A percentile compares a stretch with the other conserved stretches of the same genome.
Conservation (phyloP, 441 rosid genomes). For the Dalechampia spathulata region DNA sequence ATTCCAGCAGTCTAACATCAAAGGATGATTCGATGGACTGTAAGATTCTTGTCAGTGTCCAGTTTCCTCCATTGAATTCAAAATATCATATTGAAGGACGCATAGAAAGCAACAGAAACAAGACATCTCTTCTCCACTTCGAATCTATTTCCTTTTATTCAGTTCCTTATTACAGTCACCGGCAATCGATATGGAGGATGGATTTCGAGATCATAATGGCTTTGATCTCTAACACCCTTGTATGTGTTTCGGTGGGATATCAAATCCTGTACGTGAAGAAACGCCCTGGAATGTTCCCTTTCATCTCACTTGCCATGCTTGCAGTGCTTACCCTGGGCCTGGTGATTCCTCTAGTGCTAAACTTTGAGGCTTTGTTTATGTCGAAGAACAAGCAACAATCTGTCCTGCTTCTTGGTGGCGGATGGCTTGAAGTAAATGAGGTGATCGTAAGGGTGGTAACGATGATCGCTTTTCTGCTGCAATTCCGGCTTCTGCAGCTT, state of each 20-base stretch:
- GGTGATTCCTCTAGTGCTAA: conserved; percentile 71
- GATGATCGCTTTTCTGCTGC: conserved; percentile 72
- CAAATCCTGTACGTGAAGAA: conserved; percentile 68
- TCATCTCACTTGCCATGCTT: conserved; percentile 62
- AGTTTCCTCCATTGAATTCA: conserved; percentile 49
- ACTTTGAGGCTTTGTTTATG: conserved; percentile 64
- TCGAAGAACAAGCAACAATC: conserved; percentile 29
- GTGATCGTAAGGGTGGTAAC: conserved; percentile 64
- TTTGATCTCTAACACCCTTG: conserved; percentile 55
- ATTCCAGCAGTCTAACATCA: neutral
- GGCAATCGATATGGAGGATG: conserved; percentile 70
- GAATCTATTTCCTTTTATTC: conserved; percentile 43
- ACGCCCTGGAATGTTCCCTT: conserved; percentile 49
- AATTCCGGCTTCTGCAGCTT: conserved; percentile 67
- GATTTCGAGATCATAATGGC: conserved; percentile 72
- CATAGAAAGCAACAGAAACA: conserved; percentile 46
- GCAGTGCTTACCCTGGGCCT: conserved; percentile 48
- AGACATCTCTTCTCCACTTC: conserved; percentile 48
- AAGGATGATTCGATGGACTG: conserved; percentile 39
- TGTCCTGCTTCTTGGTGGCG: conserved; percentile 36
- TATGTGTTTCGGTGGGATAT: conserved; percentile 53
- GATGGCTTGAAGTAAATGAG: conserved; percentile 72
- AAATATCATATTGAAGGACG: conserved; percentile 46
- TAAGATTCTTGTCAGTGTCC: conserved; percentile 40
- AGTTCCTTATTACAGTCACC: conserved; percentile 30